These are phyloP conservation scores for Phallus indusiatus DNA, from an alignment of 768 basidiomycete genomes.

Conservation along the genomic window DNA sequence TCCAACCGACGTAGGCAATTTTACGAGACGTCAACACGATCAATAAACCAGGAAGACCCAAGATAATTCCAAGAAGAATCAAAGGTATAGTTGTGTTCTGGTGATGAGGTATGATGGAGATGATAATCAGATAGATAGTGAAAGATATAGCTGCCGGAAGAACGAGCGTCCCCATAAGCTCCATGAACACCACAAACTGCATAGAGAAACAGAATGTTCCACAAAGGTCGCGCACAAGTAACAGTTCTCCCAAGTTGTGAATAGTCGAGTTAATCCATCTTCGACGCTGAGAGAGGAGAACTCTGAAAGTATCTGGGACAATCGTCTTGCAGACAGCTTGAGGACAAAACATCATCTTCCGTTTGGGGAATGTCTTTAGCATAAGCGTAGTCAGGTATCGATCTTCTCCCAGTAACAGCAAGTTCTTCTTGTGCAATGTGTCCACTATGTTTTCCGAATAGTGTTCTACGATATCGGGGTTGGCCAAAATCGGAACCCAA, in stretches of 20 bases:
- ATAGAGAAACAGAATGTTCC: conserved; percentile 99
- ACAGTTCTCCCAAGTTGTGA: conserved; percentile 91
- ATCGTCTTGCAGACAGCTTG: conserved; percentile 99
- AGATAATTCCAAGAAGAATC: conserved; percentile 84
- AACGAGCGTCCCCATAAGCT: conserved; percentile 91
- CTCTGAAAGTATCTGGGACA: conserved; percentile 92
- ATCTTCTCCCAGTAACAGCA: conserved; percentile 96
- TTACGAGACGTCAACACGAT: conserved; percentile 96
- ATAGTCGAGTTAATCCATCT: conserved; percentile 99
- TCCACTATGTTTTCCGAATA: conserved; percentile 99
- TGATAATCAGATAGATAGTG: conserved; percentile 87
- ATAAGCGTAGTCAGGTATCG: conserved; percentile 96
- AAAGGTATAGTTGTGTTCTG: conserved; percentile 81
- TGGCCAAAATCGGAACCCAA: conserved; percentile 98
- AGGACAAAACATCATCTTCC: conserved; percentile 98
- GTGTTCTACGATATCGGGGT: conserved; percentile 97
- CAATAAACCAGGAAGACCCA: conserved; percentile 90
- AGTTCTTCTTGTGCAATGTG: conserved; percentile 98
- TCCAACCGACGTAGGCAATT: conserved; percentile 93
- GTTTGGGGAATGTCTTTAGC: conserved; percentile 98
- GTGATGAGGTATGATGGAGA: conserved; percentile 74
- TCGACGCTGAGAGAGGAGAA: conserved; percentile 90
- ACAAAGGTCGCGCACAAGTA: conserved; percentile 95
- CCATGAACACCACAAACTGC: conserved; percentile 99
- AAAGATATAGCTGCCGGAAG: conserved; percentile 96